These are phyloP conservation scores for Trametes maxima DNA, from an alignment of 768 basidiomycete species.

Conservation along the genomic window DNA sequence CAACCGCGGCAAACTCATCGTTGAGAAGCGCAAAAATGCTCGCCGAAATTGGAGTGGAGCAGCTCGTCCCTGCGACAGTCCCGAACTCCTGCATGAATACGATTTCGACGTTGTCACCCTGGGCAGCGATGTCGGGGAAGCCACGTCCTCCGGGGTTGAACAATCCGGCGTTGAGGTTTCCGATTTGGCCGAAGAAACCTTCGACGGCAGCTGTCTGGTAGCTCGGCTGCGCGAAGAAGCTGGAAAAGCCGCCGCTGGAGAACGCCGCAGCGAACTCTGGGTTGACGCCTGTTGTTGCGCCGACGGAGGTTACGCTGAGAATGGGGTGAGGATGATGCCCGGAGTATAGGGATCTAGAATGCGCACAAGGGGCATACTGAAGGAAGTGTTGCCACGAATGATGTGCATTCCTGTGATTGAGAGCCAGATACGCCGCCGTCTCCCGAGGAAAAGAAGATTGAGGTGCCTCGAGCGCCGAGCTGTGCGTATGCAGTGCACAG, in stretches of 20 bases:
- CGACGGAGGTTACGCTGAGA: conserved; percentile 38
- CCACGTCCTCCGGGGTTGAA: conserved; percentile 43
- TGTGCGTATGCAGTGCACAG: conserved; percentile 39
- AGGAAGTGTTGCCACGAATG: conserved; percentile 40
- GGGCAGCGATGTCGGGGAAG: conserved; percentile 51
- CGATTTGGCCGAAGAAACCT: conserved; percentile 38
- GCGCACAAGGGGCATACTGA: conserved; percentile 39
- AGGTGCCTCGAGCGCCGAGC: conserved; percentile 39
- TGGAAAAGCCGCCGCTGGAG: conserved; percentile 41
- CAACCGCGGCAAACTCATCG: conserved; percentile 32
- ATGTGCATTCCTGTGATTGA: conserved; percentile 30
- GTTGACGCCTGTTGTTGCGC: conserved; percentile 33
- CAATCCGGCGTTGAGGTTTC: conserved; percentile 32
- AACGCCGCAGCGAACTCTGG: conserved; percentile 37
- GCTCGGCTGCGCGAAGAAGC: conserved; percentile 33
- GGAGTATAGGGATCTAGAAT: background rate
- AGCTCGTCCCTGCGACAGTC: conserved; percentile 35
- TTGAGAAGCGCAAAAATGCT: conserved; percentile 38
- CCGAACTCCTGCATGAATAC: conserved; percentile 21
- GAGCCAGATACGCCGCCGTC: conserved; percentile 40
- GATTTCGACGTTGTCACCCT: conserved; percentile 38
- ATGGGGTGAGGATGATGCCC: background rate
- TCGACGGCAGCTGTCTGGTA: conserved; percentile 45
- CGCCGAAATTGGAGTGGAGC: conserved; percentile 38
- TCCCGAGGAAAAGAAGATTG: conserved; percentile 41